A percentile compares a stretch with the other conserved stretches of the same genome.
phyloP scores from a whole-genome alignment of 129 eudicot species.

The Lactuca sativa region DNA sequence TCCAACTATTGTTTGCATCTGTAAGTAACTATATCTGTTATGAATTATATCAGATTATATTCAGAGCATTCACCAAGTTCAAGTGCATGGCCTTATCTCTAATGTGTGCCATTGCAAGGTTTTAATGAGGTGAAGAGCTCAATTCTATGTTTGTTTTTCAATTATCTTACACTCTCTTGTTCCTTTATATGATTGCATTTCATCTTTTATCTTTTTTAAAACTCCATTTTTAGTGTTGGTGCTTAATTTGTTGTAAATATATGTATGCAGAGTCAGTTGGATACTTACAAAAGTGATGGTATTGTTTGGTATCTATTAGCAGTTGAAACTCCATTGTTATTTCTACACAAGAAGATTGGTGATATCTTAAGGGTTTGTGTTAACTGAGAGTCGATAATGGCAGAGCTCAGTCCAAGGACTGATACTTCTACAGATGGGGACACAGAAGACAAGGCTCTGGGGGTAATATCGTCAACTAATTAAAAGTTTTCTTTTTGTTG shows the following conservation, averaged over 20 bases:
- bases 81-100: slow-evolving; percentile 28
- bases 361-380: slow-evolving; percentile 10
- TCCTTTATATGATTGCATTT: slow-evolving; percentile 13
- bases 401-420: slow-evolving; percentile 67
- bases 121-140: slow-evolving; percentile 36
- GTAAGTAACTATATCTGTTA: slow-evolving; percentile 1
- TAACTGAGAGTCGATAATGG: slow-evolving; percentile 49
- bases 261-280: slow-evolving; percentile 37
- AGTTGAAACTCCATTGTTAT: slow-evolving; percentile 6
- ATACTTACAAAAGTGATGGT: slow-evolving; percentile 10
- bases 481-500: neutral
- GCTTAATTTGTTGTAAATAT: neutral
- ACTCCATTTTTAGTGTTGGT: neutral
- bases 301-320: slow-evolving; percentile 15
- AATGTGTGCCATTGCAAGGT: slow-evolving; percentile 35
- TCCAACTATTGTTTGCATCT: neutral
- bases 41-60: slow-evolving; percentile 15
- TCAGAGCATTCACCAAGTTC: slow-evolving; percentile 32
- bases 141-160: neutral
- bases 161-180: slow-evolving; percentile 2
- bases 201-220: slow-evolving; percentile 5
- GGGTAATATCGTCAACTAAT: slow-evolving; percentile 30
- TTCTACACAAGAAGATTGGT: slow-evolving; percentile 13
- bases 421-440: slow-evolving; percentile 75
- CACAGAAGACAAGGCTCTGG: slow-evolving; percentile 50